A percentile compares a stretch with the other conserved stretches of the same genome.
These are phyloP conservation scores for Rubroshorea leprosula DNA, from an alignment of 345 rosid species.

Conservation along the genomic window DNA sequence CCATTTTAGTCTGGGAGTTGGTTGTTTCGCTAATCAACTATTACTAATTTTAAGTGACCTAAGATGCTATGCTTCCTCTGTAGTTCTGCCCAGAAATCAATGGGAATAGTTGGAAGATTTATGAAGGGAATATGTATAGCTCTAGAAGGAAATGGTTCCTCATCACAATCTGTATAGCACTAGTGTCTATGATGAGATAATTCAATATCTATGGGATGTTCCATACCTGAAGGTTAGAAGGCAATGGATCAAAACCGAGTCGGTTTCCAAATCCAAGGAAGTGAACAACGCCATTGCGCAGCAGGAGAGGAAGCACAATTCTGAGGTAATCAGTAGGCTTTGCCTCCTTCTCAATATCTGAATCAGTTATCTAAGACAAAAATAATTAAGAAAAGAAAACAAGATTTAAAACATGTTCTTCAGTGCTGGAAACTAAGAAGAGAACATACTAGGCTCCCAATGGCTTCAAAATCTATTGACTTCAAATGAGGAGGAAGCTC, in stretches of 20 bases:
- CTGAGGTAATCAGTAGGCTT: slow-evolving; percentile 52
- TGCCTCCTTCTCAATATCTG: slow-evolving; percentile 80
- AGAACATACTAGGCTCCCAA: slow-evolving; percentile 54
- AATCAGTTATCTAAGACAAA: slow-evolving; percentile 65
- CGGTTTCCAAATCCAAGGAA: slow-evolving; percentile 89
- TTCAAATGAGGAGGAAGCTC: slow-evolving; percentile 68
- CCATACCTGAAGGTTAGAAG: slow-evolving; percentile 68
- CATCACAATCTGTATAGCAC: too few species aligned
- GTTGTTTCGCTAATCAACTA: neutral
- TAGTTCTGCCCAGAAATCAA: too few species aligned
- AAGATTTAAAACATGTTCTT: neutral
- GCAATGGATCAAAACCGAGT: slow-evolving; percentile 83
- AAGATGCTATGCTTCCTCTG: neutral
- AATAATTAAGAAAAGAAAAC: slow-evolving; percentile 10
- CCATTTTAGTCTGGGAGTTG: neutral
- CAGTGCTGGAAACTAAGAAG: slow-evolving; percentile 3
- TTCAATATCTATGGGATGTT: neutral
- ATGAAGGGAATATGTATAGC: too few species aligned
- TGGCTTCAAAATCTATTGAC: slow-evolving; percentile 51
- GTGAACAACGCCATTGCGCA: slow-evolving; percentile 58
- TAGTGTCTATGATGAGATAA: too few species aligned
- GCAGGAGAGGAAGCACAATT: slow-evolving; percentile 55
- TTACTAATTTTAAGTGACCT: neutral
- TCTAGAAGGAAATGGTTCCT: too few species aligned
- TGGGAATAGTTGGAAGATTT: too few species aligned